A percentile compares a stretch with the other conserved stretches of the same genome.
These are phyloP conservation scores for Aspergillus fischeri DNA, from an alignment of 2,329 filamentous ascomycete species.

Conservation along the genomic window DNA sequence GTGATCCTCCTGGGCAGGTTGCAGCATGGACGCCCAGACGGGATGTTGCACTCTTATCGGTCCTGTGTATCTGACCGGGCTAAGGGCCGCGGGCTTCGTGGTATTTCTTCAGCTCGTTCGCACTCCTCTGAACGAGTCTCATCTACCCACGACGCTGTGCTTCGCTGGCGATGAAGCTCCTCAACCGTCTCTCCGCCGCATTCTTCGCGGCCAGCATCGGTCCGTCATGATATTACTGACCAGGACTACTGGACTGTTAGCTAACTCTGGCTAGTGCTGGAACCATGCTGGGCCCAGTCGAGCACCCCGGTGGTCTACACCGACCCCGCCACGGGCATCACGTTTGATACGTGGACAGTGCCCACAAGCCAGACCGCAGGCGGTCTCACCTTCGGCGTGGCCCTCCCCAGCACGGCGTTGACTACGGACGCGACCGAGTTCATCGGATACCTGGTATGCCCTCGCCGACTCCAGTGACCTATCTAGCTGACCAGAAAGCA, in stretches of 20 bases:
- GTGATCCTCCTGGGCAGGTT: background rate
- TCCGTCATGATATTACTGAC: background rate
- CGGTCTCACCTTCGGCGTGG: conserved; percentile 53
- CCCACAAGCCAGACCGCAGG: conserved; percentile 38
- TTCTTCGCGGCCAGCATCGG: conserved; percentile 1
- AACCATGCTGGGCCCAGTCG: conserved; percentile 8
- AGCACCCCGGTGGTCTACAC: conserved; percentile 31
- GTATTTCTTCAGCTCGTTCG: background rate
- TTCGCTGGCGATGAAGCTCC: background rate
- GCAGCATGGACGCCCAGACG: background rate
- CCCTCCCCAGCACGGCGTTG: conserved; percentile 49
- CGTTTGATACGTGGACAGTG: conserved; percentile 50
- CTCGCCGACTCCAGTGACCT: background rate
- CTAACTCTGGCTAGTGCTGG: conserved; percentile 5
- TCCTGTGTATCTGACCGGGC: background rate
- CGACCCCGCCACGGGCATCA: conserved; percentile 50
- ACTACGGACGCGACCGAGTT: conserved; percentile 52
- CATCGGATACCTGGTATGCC: conserved; percentile 54
- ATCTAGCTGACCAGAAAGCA: conserved; percentile 30
- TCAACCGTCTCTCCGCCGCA: conserved; percentile 3
- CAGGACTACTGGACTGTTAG: too few relatives aligned
- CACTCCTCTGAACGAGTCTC: background rate
- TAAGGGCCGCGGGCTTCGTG: background rate
- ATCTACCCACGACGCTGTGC: background rate
- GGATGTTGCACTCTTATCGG: background rate